Conservation (phyloP, 345 rosid species). For the Salix viminalis region DNA sequence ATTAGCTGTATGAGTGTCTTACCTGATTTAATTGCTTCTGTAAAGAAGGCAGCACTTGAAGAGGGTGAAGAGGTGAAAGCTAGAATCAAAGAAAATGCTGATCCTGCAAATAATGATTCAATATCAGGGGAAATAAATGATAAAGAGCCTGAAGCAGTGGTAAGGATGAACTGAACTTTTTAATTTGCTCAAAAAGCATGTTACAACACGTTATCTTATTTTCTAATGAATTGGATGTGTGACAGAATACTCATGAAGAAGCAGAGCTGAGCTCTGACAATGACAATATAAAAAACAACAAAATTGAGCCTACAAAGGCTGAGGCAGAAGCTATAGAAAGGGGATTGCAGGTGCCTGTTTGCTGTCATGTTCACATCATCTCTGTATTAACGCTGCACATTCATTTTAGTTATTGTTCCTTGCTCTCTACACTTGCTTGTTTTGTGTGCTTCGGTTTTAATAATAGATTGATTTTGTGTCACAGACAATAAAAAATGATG, state of each 20-base stretch:
- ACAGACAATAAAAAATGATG: slow-evolving; percentile 82
- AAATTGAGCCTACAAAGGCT: slow-evolving; percentile 90
- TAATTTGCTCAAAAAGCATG: not conserved
- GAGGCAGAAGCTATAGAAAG: slow-evolving; percentile 90
- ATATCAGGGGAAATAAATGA: slow-evolving; percentile 29
- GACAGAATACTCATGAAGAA: slow-evolving; percentile 61
- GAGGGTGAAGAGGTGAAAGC: slow-evolving; percentile 70
- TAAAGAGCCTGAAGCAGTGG: slow-evolving; percentile 50
- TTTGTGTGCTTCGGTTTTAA: slow-evolving; percentile 13
- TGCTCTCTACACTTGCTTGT: not conserved
- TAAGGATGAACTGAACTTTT: slow-evolving; percentile 37
- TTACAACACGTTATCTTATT: slow-evolving; percentile 6
- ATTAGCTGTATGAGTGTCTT: slow-evolving; percentile 46
- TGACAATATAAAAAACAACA: slow-evolving; percentile 44
- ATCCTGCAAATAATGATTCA: slow-evolving; percentile 28
- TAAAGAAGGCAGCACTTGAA: slow-evolving; percentile 72
- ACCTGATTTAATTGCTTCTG: slow-evolving; percentile 66
- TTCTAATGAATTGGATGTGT: slow-evolving; percentile 29
- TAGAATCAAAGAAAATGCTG: slow-evolving; percentile 41
- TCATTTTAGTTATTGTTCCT: not conserved
- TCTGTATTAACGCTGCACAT: not conserved
- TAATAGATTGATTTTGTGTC: slow-evolving; percentile 20
- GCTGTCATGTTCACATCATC: not conserved
- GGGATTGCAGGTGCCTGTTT: slow-evolving; percentile 75
- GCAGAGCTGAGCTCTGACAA: slow-evolving; percentile 63